These are phyloP conservation scores for Tulasnella sp. DNA, from an alignment of 768 basidiomycete genomes.

Conservation along the genomic window DNA sequence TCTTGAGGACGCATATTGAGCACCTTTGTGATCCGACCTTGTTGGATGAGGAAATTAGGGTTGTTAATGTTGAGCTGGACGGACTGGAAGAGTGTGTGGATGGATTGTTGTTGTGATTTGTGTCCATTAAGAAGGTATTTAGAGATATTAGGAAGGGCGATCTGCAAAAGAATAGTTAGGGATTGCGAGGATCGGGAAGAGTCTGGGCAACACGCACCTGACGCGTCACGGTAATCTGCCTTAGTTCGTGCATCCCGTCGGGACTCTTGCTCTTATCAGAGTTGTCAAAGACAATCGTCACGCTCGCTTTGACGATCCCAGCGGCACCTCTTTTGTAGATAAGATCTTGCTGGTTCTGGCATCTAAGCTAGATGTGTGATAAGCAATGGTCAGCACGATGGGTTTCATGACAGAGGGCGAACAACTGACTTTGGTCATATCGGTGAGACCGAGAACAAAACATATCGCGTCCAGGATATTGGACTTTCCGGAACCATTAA, in stretches of 20 bases:
- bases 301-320: constrained; percentile 91
- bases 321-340: constrained; percentile 99
- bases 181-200: background rate
- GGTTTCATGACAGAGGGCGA: background rate
- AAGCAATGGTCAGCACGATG: background rate
- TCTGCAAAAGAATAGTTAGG: constrained; percentile 37
- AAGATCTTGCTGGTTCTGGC: constrained; percentile 90
- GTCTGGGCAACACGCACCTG: constrained; percentile 42
- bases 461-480: constrained; percentile 99
- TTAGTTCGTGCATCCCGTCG: constrained; percentile 61
- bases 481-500: constrained; percentile 85
- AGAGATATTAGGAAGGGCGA: constrained; percentile 83
- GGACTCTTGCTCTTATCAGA: constrained; percentile 80
- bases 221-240: constrained; percentile 93
- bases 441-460: constrained; percentile 95
- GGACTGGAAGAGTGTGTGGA: constrained; percentile 90
- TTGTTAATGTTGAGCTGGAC: constrained; percentile 99
- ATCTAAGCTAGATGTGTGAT: constrained; percentile 53
- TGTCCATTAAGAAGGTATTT: constrained; percentile 97
- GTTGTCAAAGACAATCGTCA: constrained; percentile 98
- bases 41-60: constrained; percentile 99
- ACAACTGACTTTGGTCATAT: constrained; percentile 70
- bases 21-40: constrained; percentile 97
- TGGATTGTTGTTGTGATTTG: constrained; percentile 70
- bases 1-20: constrained; percentile 98